Conservation (phyloP, 2,329 filamentous ascomycete species). For the Talaromyces sp. region DNA sequence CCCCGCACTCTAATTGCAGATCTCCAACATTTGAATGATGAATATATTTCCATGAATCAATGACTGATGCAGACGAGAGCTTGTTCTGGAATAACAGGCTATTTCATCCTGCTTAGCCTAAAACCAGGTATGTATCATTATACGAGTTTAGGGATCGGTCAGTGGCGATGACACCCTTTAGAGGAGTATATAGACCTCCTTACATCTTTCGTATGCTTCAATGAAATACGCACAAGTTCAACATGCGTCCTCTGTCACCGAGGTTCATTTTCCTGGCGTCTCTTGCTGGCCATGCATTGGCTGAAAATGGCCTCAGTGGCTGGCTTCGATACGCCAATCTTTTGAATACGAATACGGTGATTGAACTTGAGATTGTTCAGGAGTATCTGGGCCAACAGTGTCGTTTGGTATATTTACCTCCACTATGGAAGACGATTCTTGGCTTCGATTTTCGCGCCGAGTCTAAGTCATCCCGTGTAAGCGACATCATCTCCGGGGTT, state of each 20-base stretch:
- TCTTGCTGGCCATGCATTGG: neutral
- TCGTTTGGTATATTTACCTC: conserved; percentile 66
- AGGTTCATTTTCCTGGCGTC: neutral
- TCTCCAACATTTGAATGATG: neutral
- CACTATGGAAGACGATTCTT: conserved; percentile 66
- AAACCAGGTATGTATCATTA: neutral
- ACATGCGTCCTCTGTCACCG: neutral
- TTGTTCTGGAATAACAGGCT: neutral
- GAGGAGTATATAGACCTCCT: neutral
- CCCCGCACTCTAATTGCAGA: neutral
- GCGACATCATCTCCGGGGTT: conserved; percentile 64
- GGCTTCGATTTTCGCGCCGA: conserved; percentile 67
- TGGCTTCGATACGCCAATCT: conserved; percentile 61
- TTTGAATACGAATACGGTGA: conserved; percentile 50
- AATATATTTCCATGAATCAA: neutral
- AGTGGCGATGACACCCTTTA: neutral
- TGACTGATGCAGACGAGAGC: neutral
- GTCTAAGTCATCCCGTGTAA: conserved; percentile 54
- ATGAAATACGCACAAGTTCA: neutral
- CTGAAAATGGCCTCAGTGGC: conserved; percentile 59
- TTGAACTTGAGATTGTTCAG: conserved; percentile 67
- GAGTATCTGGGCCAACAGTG: conserved; percentile 71
- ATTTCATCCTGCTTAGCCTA: neutral
- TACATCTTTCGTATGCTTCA: neutral
- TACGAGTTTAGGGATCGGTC: neutral